Evolutionary conservation across 768 basidiomycete species (phyloP), one percentile per base, ranked within the genome.

Genomic region (Amanita jacksonii): DNA sequence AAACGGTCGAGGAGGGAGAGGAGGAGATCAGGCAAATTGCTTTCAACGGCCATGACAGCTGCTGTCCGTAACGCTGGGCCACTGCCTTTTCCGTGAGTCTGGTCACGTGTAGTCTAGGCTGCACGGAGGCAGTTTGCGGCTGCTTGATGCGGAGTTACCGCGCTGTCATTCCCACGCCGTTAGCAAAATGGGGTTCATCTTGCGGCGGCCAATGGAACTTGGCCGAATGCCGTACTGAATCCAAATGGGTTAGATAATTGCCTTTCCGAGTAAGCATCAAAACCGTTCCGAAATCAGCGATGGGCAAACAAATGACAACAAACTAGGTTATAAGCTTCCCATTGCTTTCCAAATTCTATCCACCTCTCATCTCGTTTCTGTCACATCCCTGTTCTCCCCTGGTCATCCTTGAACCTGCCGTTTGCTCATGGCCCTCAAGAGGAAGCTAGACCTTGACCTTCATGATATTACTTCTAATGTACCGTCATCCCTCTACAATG

Each of bases 371-470:
- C 51, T 30, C 49, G n/a, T 48, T 47, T 42, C 38, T 49, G 40
- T 42, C 37, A 46, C 27, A 37, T 23, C 43, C 43, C 45, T 47
- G 41, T 35, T 49, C 46, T 42, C 31, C 22, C 19, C 30, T 25
- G 46, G 13, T 33, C 38, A 30, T 37, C 20, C 45, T 43, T 50
- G 22, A 44, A 55, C 41, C 25, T 23, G 15, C 23, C 32, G 28
- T n/a, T 38, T 38, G 9, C 40, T 51, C 41, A 88, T 86, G 84
- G 69, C 77, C 32, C 50, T 85, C 57, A 90, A 89, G 62, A 74
- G 86, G 59, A 90, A 90, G 66, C 68, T 83, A 41, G 76, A 79
- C 40, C 52, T 67, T 15, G 81, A 81, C 47, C 56, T 65, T 15
- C 73, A 75, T 47, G 77, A 77, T 53, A 65, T 67, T 49, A 66